Evolutionary conservation across 345 rosid species (phyloP).

Genomic region (Ceriops decandra): DNA sequence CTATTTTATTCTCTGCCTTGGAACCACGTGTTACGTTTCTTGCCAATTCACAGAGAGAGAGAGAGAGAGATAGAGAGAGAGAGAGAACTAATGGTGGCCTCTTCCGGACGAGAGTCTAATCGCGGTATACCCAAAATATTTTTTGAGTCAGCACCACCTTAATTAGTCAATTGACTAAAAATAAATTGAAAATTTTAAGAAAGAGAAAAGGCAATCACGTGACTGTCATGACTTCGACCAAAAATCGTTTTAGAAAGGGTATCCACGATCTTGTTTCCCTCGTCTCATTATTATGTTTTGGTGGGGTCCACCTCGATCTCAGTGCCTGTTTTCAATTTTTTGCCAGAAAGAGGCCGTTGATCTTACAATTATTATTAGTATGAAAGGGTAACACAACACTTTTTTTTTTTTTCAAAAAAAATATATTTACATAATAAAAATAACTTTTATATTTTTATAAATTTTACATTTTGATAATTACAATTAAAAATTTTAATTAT

Average conservation of each 20-base stretch:
- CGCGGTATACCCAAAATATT: slow-evolving; percentile 3
- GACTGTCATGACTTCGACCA: slow-evolving; percentile 39
- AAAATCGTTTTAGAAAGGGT: neutral
- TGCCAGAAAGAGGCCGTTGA: too few species aligned
- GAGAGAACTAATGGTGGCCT: slow-evolving; percentile 20
- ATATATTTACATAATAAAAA: too few species aligned
- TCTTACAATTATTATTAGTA: too few species aligned
- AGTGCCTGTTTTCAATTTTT: neutral
- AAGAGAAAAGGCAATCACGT: slow-evolving; percentile 28
- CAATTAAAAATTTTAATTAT: too few species aligned
- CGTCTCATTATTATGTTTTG: slow-evolving; percentile 32
- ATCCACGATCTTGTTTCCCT: neutral
- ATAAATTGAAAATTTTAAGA: neutral
- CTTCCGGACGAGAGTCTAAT: neutral
- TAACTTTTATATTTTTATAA: too few species aligned
- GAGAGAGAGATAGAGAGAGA: slow-evolving; percentile 15
- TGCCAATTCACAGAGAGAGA: slow-evolving; percentile 3
- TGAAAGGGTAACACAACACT: too few species aligned
- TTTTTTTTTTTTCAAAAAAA: too few species aligned
- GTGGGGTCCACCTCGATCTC: slow-evolving; percentile 15
- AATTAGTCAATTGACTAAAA: slow-evolving; percentile 3
- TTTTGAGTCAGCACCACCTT: slow-evolving; percentile 24
- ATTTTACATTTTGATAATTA: too few species aligned
- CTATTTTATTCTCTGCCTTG: slow-evolving; percentile 28
- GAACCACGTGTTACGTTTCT: slow-evolving; percentile 27